Percentiles rank a stretch among this genome's conserved stretches.
Conservation (phyloP, 345 rosid genomes). For the Eucalyptus paniculata region DNA sequence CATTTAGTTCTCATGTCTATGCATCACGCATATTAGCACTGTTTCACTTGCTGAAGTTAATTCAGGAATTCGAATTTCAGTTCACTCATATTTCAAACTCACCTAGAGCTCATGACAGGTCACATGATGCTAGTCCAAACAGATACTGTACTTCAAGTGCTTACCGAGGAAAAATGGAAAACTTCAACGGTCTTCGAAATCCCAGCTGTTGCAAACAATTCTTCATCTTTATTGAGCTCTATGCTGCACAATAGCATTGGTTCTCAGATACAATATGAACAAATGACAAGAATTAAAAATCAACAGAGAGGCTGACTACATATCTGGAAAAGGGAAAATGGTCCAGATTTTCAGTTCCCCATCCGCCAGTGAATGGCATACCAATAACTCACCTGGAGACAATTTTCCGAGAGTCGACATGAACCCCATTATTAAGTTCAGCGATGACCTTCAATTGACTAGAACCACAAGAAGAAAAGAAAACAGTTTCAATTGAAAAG, state of each 20-base stretch:
- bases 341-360: background rate
- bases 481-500: background rate
- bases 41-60: background rate
- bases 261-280: background rate
- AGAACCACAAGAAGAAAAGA: constrained; percentile 4
- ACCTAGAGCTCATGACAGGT: background rate
- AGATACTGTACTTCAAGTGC: background rate
- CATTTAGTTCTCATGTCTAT: background rate
- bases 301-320: background rate
- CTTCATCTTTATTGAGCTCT: constrained; percentile 57
- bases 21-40: background rate
- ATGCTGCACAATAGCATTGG: constrained; percentile 21
- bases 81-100: background rate
- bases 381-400: constrained; percentile 33
- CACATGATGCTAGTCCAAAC: background rate
- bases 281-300: background rate
- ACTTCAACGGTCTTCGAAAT: constrained; percentile 46
- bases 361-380: background rate
- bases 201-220: constrained; percentile 60
- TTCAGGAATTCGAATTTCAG: background rate
- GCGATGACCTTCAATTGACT: constrained; percentile 48
- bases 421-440: constrained; percentile 45
- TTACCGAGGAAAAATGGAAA: constrained; percentile 49
- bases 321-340: background rate
- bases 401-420: constrained; percentile 36